These are phyloP conservation scores for Laetiporus sulphureus DNA, from an alignment of 1,284 basidiomycete species.

Conservation along the genomic window DNA sequence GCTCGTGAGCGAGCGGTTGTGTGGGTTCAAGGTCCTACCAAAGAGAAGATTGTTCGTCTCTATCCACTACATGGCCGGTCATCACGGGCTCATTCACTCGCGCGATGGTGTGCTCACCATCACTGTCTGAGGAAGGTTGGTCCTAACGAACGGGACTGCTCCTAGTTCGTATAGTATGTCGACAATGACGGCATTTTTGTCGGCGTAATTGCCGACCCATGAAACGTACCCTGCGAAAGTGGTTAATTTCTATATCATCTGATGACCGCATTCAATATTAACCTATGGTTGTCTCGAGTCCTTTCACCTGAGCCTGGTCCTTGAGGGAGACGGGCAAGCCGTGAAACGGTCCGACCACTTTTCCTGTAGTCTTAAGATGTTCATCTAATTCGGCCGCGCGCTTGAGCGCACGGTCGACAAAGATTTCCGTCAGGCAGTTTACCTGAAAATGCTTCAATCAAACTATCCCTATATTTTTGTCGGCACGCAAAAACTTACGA, in stretches of 20 bases:
- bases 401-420: conserved; percentile 38
- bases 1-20: conserved; percentile 40
- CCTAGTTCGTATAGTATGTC: conserved; percentile 27
- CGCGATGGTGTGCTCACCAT: conserved; percentile 19
- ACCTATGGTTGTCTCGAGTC: conserved; percentile 54
- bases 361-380: conserved; percentile 32
- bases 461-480: background rate
- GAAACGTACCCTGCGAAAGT: conserved; percentile 24
- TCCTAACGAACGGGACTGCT: conserved; percentile 58
- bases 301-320: conserved; percentile 55
- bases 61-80: conserved; percentile 24
- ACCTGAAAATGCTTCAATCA: conserved; percentile 22
- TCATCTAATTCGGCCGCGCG: conserved; percentile 40
- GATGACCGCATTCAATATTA: too few species aligned
- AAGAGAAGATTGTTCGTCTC: conserved; percentile 36
- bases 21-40: conserved; percentile 46
- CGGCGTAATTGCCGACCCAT: conserved; percentile 16
- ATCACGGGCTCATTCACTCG: background rate
- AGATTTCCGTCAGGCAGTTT: conserved; percentile 46
- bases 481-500: conserved; percentile 27
- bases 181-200: conserved; percentile 14
- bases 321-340: conserved; percentile 50
- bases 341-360: conserved; percentile 42
- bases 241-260: too few species aligned
- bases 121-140: conserved; percentile 79